phyloP scores from a whole-genome alignment of 441 rosid species.

The Erodium texanum region DNA sequence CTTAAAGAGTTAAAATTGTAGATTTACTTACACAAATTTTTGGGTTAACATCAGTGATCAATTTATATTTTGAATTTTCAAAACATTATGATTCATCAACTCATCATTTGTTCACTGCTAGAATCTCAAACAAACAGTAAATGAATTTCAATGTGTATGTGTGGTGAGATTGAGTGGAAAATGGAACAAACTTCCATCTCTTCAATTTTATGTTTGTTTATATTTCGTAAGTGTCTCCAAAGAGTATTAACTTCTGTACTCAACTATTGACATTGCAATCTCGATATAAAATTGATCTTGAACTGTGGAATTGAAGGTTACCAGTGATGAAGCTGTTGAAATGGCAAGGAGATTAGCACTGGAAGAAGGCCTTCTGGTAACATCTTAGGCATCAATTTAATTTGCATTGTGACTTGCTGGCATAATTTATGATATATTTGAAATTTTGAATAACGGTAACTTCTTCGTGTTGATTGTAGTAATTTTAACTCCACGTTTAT shows the following conservation, averaged over 20 bases:
- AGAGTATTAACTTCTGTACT: too few species aligned
- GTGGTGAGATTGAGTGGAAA: not conserved
- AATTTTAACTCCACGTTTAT: slow-evolving; percentile 4
- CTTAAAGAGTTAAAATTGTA: too few species aligned
- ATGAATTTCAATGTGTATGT: not conserved
- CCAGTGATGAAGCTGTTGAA: slow-evolving; percentile 70
- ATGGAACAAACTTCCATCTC: not conserved
- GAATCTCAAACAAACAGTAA: not conserved
- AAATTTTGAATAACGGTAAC: too few species aligned
- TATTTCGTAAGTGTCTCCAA: not conserved
- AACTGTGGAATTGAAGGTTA: slow-evolving; percentile 42
- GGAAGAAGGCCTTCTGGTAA: slow-evolving; percentile 95
- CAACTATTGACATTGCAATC: not conserved
- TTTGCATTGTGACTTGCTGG: too few species aligned
- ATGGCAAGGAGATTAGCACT: slow-evolving; percentile 85
- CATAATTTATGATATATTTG: too few species aligned
- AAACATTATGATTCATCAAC: too few species aligned
- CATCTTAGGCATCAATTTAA: too few species aligned
- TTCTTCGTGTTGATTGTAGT: not conserved
- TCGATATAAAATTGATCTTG: slow-evolving; percentile 1
- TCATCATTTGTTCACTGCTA: too few species aligned
- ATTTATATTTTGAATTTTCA: too few species aligned
- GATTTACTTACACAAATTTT: too few species aligned
- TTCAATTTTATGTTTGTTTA: not conserved
- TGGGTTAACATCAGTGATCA: too few species aligned